phyloP scores from a whole-genome alignment of 1,284 basidiomycete genomes.

The Apiotrichum gracile region DNA sequence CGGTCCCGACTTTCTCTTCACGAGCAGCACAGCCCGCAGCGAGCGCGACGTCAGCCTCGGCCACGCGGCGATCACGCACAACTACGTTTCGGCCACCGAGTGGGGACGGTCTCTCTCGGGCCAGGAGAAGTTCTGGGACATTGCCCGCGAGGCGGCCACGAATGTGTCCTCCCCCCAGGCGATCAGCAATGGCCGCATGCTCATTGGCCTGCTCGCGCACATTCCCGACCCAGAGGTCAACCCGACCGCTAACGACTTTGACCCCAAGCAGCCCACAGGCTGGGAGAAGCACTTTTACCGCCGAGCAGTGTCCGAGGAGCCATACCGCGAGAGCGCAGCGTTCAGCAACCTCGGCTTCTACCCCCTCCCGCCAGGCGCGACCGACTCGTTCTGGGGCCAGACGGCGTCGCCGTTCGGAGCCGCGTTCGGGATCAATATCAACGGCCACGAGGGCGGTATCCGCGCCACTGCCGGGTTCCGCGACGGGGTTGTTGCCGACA shows the following conservation, averaged over 20 bases:
- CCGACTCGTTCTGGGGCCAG: slow-evolving; percentile 32
- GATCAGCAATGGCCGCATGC: slow-evolving; percentile 16
- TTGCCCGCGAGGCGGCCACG: neutral
- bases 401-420: slow-evolving; percentile 20
- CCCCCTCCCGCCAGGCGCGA: slow-evolving; percentile 21
- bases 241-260: neutral
- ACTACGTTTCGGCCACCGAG: slow-evolving; percentile 26
- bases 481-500: slow-evolving; percentile 13
- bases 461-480: slow-evolving; percentile 22
- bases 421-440: slow-evolving; percentile 16
- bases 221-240: slow-evolving; percentile 24
- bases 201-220: slow-evolving; percentile 29
- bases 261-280: slow-evolving; percentile 25
- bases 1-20: neutral
- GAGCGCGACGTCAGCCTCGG: slow-evolving; percentile 21
- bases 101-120: slow-evolving; percentile 1
- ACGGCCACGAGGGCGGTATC: slow-evolving; percentile 32
- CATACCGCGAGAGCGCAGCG: slow-evolving; percentile 17
- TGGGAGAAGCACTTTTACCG: slow-evolving; percentile 36
- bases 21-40: slow-evolving; percentile 14
- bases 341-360: slow-evolving; percentile 36
- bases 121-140: slow-evolving; percentile 25
- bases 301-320: slow-evolving; percentile 9
- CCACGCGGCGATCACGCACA: slow-evolving; percentile 26
- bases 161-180: neutral